Base-by-base conservation (phyloP, 208 protist species). In the Leptomonas seymouri region DNA sequence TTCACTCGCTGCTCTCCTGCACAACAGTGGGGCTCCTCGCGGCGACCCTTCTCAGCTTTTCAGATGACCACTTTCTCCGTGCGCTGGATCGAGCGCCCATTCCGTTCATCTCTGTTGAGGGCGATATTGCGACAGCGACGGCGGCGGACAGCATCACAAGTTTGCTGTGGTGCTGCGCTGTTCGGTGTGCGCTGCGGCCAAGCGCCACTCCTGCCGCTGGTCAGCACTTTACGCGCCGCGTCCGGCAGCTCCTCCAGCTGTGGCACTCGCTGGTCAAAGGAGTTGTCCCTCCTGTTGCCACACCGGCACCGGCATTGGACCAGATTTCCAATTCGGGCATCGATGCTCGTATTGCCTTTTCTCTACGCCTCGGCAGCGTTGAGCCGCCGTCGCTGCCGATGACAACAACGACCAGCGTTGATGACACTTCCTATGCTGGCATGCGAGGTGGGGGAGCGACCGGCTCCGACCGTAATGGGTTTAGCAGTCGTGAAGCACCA, bases 31-130 rank as follows among this genome's bases (percentile, higher is more conserved):
- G 77, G 15, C 67, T 64, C 54, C 39, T 87, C 27, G 41, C 50
- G 5, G 68, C 75, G 46, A 78, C 81, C 11, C 53, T 93, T 25
- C 75, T 80, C 49, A 78, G 57, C 23, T 86, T 84, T 44, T 51
- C 69, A 34, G 81, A 87, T 51, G 65, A 46, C 0, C 63, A 71
- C 41, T 87, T 93, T 65, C 46, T 89, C 21, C 49, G 51, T 9
- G 82, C 70, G 9, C n/a, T 93, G 28, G 74, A 82, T 21, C 66
- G 77, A 8, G 72, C 62, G 8, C 62, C 69, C 0, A 74, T 80
- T 45, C 67, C 74, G 15, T 67, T 80, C 27, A 27, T 76, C 41
- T 70, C 71, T 18, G 64, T 67, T 15, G 57, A 65, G 0, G 71
- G 71, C 25, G 63, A 55, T 36, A 15, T 76, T 16, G 63, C 71